A percentile compares a stretch with the other conserved stretches of the same genome.
Conservation (phyloP, 2,329 filamentous ascomycete species). For the Harringtonia lauricola region DNA sequence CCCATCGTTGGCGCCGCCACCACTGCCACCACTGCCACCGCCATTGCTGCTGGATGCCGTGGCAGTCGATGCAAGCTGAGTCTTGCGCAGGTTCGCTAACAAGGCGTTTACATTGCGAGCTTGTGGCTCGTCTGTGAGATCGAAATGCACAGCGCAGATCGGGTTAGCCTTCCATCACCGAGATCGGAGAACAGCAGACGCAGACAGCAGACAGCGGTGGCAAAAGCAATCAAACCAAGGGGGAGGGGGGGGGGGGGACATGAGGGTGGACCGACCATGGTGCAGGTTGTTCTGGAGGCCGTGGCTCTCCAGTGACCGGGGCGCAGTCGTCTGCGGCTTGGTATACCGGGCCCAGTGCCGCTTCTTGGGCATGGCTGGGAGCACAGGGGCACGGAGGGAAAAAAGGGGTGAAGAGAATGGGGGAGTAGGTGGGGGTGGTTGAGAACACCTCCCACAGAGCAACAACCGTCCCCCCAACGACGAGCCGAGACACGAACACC, state of each 20-base stretch:
- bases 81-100: conserved; percentile 44
- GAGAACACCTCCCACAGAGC: too few species aligned
- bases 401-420: neutral
- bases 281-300: conserved; percentile 10
- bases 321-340: conserved; percentile 45
- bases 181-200: neutral
- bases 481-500: neutral
- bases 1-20: neutral
- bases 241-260: neutral
- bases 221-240: conserved; percentile 1
- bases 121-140: conserved; percentile 9
- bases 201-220: neutral
- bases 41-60: neutral
- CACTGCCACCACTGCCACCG: neutral
- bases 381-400: neutral
- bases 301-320: conserved; percentile 34
- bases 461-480: too few species aligned
- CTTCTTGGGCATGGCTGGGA: conserved; percentile 52
- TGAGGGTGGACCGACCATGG: conserved; percentile 9
- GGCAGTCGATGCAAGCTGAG: conserved; percentile 19
- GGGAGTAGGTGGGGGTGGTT: neutral
- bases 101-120: conserved; percentile 45
- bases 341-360: conserved; percentile 42
- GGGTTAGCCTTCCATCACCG: neutral
- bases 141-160: neutral